These are phyloP conservation scores for Hordeum pubiflorum DNA, from an alignment of 202 grass and related monocot genomes.

Conservation along the genomic window DNA sequence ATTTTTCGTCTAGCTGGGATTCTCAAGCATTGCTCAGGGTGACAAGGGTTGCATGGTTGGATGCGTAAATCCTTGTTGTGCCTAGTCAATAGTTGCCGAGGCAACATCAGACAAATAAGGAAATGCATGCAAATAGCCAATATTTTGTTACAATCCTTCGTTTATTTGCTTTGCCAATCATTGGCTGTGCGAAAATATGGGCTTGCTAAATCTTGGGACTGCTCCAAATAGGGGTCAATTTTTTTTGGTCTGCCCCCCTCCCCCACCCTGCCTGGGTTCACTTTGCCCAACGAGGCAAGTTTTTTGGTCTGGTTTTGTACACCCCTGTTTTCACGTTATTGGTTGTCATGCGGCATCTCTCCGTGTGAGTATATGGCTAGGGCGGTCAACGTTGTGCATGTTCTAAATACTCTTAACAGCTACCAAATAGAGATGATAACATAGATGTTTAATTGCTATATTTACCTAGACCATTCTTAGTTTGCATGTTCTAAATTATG, in stretches of 20 bases:
- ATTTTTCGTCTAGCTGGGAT: not conserved
- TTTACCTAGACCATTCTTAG: slow-evolving; percentile 11
- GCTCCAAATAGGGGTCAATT: not conserved
- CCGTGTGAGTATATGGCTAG: not conserved
- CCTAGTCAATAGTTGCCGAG: not conserved
- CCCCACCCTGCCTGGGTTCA: not conserved
- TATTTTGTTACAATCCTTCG: not conserved
- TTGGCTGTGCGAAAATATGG: not conserved
- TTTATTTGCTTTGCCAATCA: not conserved
- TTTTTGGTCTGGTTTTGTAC: not conserved
- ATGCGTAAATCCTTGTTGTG: not conserved
- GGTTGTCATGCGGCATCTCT: not conserved
- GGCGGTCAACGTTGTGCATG: not conserved
- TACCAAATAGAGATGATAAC: not conserved
- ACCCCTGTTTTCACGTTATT: not conserved
- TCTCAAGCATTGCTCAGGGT: not conserved
- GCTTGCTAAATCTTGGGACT: not conserved
- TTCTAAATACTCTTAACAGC: not conserved
- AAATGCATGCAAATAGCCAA: not conserved
- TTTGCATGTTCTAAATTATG: slow-evolving; percentile 36
- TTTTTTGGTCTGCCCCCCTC: not conserved
- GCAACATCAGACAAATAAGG: not conserved
- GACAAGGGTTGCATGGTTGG: not conserved
- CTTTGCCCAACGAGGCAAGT: not conserved
- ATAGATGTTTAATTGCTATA: slow-evolving; percentile 2